phyloP scores from a whole-genome alignment of 2,329 filamentous ascomycete genomes.

The Colletotrichum noveboracense region DNA sequence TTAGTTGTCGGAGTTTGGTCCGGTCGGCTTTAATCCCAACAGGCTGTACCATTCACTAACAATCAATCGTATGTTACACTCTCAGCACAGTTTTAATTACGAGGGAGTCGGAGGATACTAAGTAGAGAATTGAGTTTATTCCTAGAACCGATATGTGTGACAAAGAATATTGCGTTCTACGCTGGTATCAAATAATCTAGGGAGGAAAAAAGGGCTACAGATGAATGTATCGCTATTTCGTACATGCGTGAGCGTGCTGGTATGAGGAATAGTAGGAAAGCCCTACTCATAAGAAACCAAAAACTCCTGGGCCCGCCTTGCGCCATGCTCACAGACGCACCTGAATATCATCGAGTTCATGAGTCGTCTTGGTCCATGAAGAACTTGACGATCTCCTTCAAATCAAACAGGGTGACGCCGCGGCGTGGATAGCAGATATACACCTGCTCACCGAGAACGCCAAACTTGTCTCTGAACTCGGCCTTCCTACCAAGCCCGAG shows the following conservation, averaged over 20 bases:
- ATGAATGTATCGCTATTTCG: background rate
- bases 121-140: background rate
- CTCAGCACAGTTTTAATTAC: accelerated
- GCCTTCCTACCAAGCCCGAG: slow-evolving; percentile 84
- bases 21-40: accelerated
- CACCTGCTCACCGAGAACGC: slow-evolving; percentile 80
- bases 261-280: background rate
- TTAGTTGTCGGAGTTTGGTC: too few relatives aligned
- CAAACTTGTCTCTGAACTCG: slow-evolving; percentile 91
- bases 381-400: slow-evolving; percentile 87
- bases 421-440: slow-evolving; percentile 91
- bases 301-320: background rate
- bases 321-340: background rate
- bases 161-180: background rate
- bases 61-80: too few relatives aligned
- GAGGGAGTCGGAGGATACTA: background rate
- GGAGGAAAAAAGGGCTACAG: background rate
- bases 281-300: background rate
- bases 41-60: too few relatives aligned
- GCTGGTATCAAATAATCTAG: slow-evolving; percentile 8
- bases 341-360: background rate
- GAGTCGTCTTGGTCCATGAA: slow-evolving; percentile 70
- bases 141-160: background rate
- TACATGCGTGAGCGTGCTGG: background rate
- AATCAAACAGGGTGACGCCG: slow-evolving; percentile 81